Percentiles rank a stretch among this genome's conserved stretches.
phyloP scores from a whole-genome alignment of 2,329 filamentous ascomycete genomes.

The Hypoxylon sp. region DNA sequence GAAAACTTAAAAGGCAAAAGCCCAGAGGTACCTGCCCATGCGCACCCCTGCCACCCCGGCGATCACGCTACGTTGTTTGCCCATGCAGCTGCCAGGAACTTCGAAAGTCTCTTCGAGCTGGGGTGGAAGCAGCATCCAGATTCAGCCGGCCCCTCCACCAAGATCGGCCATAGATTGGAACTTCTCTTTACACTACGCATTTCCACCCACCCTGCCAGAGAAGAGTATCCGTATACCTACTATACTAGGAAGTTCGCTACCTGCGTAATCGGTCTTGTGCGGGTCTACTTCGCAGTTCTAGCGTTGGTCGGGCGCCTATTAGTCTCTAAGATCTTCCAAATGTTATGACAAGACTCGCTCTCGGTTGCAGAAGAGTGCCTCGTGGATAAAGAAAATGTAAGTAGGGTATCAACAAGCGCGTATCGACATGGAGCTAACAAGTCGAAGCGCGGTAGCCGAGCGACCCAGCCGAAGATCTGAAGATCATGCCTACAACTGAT shows the following conservation, averaged over 20 bases:
- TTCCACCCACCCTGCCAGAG: conserved; percentile 14
- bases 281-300: conserved; percentile 37
- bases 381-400: conserved; percentile 39
- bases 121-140: conserved; percentile 12
- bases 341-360: conserved; percentile 29
- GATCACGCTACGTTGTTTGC: conserved; percentile 31
- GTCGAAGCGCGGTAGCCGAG: conserved; percentile 40
- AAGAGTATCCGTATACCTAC: conserved; percentile 3
- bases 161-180: conserved; percentile 27
- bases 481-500: conserved; percentile 45
- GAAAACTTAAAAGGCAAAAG: too few species aligned
- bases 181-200: conserved; percentile 12
- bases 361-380: conserved; percentile 28
- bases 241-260: conserved; percentile 26
- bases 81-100: conserved; percentile 10
- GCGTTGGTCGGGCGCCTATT: conserved; percentile 41
- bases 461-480: conserved; percentile 34
- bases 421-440: conserved; percentile 46
- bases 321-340: conserved; percentile 6
- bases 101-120: conserved; percentile 12
- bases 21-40: too few species aligned
- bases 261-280: conserved; percentile 34
- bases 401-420: conserved; percentile 45
- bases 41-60: conserved; percentile 12
- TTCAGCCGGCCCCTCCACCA: conserved; percentile 26